Evolutionary conservation across 169 alveolate genomes (phyloP).

Genomic region (Plasmodium gaboni): DNA sequence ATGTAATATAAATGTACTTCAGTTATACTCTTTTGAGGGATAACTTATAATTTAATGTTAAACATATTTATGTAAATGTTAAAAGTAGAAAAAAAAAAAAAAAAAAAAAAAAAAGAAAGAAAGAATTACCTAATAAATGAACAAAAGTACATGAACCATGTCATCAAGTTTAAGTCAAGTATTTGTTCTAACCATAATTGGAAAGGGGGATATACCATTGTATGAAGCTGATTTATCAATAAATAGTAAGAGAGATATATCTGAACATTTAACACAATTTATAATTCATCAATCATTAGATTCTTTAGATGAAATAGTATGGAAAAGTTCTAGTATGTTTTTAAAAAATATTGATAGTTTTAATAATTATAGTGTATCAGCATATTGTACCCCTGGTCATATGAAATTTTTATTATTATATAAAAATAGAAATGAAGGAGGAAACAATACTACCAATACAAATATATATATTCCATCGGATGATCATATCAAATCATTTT

Average conservation of each 20-base stretch:
- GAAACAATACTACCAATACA: slow-evolving; percentile 8
- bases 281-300: slow-evolving; percentile 92
- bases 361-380: slow-evolving; percentile 90
- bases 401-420: slow-evolving; percentile 87
- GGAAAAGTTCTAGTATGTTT: slow-evolving; percentile 84
- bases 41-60: too few species aligned
- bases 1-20: too few species aligned
- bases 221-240: slow-evolving; percentile 90
- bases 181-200: slow-evolving; percentile 89
- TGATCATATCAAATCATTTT: slow-evolving; percentile 86
- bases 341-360: slow-evolving; percentile 89
- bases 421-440: slow-evolving; percentile 69
- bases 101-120: background rate
- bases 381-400: slow-evolving; percentile 91
- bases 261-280: slow-evolving; percentile 91
- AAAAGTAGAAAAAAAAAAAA: too few species aligned
- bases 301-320: slow-evolving; percentile 89
- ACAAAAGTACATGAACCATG: slow-evolving; percentile 14
- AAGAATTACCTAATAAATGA: slow-evolving; percentile 2
- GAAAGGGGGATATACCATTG: slow-evolving; percentile 92
- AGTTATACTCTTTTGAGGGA: too few species aligned
- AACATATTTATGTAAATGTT: too few species aligned
- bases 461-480: slow-evolving; percentile 84
- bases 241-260: slow-evolving; percentile 88
- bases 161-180: slow-evolving; percentile 53